phyloP scores from a whole-genome alignment of 2,329 filamentous ascomycete species.

The Trichoderma atrobrunneum region DNA sequence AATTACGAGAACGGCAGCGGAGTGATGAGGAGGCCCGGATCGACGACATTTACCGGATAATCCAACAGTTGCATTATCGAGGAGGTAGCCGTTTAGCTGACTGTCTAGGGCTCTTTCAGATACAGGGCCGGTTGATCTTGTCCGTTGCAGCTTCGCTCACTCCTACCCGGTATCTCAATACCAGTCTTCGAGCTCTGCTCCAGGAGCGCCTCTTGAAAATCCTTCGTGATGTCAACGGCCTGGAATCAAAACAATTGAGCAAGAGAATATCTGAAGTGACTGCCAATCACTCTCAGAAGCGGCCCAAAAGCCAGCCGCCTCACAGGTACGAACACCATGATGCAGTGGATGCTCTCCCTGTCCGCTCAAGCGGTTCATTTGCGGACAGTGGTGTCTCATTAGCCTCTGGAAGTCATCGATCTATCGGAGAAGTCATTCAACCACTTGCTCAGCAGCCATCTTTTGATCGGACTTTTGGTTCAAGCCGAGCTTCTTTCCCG shows the following conservation, averaged over 20 bases:
- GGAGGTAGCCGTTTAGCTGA: slow-evolving; percentile 21
- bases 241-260: slow-evolving; percentile 13
- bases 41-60: slow-evolving; percentile 26
- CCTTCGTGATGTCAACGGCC: slow-evolving; percentile 11
- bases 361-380: slow-evolving; percentile 12
- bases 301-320: not conserved
- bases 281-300: slow-evolving; percentile 16
- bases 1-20: slow-evolving; percentile 22
- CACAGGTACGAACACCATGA: not conserved
- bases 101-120: slow-evolving; percentile 26
- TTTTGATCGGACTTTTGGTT: slow-evolving; percentile 28
- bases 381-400: not conserved
- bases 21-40: slow-evolving; percentile 26
- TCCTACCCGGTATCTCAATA: not conserved
- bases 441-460: not conserved
- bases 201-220: slow-evolving; percentile 27
- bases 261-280: slow-evolving; percentile 28
- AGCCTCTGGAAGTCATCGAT: not conserved
- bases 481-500: not conserved
- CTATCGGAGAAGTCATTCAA: not conserved
- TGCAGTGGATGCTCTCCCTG: slow-evolving; percentile 21
- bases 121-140: slow-evolving; percentile 13
- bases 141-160: not conserved
- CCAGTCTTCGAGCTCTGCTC: slow-evolving; percentile 25
- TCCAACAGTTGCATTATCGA: slow-evolving; percentile 26